Evolutionary conservation across 345 rosid genomes (phyloP).

Genomic region (Ceriops zippeliana): DNA sequence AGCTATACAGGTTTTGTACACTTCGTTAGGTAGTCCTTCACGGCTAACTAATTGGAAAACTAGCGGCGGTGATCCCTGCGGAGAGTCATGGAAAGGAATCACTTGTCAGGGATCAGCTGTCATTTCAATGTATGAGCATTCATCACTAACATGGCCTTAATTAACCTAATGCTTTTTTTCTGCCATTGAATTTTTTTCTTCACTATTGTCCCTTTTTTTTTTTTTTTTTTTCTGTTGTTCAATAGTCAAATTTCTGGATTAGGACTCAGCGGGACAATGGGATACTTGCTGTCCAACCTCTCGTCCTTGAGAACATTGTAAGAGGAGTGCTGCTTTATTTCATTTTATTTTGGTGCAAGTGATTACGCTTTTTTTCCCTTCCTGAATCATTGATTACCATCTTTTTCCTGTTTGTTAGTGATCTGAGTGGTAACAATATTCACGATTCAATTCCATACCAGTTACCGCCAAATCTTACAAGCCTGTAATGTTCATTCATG

Average conservation of each 20-base stretch:
- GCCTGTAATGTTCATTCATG: constrained; percentile 57
- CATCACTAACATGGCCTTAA: neutral
- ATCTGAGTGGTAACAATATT: constrained; percentile 78
- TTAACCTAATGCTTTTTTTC: neutral
- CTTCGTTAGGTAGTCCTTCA: constrained; percentile 68
- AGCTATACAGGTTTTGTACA: constrained; percentile 73
- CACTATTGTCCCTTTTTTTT: neutral
- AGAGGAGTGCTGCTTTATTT: constrained; percentile 16
- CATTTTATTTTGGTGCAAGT: neutral
- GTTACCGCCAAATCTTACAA: constrained; percentile 90
- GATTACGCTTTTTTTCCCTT: constrained; percentile 3
- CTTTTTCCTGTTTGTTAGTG: constrained; percentile 43
- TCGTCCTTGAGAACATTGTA: constrained; percentile 71
- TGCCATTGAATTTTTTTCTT: neutral
- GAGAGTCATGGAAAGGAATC: constrained; percentile 92
- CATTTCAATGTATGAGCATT: constrained; percentile 59
- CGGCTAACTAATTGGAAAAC: constrained; percentile 82
- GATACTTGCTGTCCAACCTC: constrained; percentile 75
- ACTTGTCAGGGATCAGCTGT: constrained; percentile 83
- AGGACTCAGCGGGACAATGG: constrained; percentile 82
- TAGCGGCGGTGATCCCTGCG: constrained; percentile 84
- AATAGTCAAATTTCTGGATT: constrained; percentile 71
- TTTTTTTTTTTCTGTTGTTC: constrained; percentile 14
- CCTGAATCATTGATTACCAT: constrained; percentile 13
- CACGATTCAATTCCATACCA: constrained; percentile 89